Percentiles rank a stretch among this genome's conserved stretches.
These are phyloP conservation scores for Tetrapisispora nanseiensis DNA, from an alignment of 805 yeast genomes.

Conservation along the genomic window DNA sequence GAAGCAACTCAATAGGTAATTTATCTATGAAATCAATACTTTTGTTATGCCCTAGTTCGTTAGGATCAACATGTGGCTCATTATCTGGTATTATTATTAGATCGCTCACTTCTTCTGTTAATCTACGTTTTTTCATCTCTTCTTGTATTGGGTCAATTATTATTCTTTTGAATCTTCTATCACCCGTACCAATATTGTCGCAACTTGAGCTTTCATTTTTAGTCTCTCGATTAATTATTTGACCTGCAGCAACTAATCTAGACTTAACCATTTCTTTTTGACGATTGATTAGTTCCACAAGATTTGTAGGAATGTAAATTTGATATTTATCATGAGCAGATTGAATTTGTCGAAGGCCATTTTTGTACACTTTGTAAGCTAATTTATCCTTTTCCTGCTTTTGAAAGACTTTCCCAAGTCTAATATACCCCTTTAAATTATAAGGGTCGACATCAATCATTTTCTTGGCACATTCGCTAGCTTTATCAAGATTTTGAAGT, in stretches of 20 bases:
- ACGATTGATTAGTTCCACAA: constrained; percentile 7
- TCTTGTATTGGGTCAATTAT: constrained; percentile 19
- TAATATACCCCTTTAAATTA: constrained; percentile 21
- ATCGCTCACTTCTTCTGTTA: background rate
- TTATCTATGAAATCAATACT: constrained; percentile 12
- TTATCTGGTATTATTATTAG: background rate
- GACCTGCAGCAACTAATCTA: background rate
- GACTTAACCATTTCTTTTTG: constrained; percentile 12
- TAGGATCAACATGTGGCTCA: background rate
- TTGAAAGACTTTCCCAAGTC: constrained; percentile 22
- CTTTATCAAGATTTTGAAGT: constrained; percentile 16
- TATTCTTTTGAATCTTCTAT: constrained; percentile 4
- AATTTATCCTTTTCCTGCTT: constrained; percentile 11
- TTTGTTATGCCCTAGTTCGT: background rate
- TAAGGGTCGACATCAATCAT: constrained; percentile 20
- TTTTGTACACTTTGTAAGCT: constrained; percentile 16
- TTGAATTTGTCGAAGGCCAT: constrained; percentile 11
- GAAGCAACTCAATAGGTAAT: constrained; percentile 23
- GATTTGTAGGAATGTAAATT: constrained; percentile 9
- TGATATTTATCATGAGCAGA: constrained; percentile 8
- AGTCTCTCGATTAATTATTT: background rate
- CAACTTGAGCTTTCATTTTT: background rate
- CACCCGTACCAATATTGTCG: background rate
- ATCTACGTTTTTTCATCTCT: background rate
- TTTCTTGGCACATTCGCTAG: constrained; percentile 14